Base-by-base conservation (phyloP, 169 alveolate genomes). In the Plasmodium berghei region DNA sequence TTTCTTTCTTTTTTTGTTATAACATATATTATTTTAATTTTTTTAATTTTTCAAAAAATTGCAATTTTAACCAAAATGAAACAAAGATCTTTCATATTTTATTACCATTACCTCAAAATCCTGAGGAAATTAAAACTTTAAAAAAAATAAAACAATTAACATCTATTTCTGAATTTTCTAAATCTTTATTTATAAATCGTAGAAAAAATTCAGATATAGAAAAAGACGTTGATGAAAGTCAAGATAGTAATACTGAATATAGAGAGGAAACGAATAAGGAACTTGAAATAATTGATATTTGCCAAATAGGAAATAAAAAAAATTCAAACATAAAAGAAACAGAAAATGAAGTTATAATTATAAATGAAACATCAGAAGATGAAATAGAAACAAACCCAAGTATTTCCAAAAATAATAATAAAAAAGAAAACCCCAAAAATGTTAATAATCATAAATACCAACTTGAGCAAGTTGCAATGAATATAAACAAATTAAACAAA, bases 1-100 rank as follows among this genome's bases (percentile, higher is more conserved):
- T 80, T n/a, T 80, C 90, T 20, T 80, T 80, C 48, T 80, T 80
- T 34, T 80, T 80, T 40, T 69, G 85, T 71, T 80, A 18, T 48
- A 80, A 80, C 49, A 63, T 80, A 8, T 80, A 80, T 28, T 80
- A 80, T 67, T 80, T 80, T 67, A 80, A 67, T 24, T 67, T 67
- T 18, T 69, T 40, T 20, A 67, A 67, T 54, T 80, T 80, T 56
- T 80, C 90, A 20, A 80, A 80, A 67, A 55, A 80, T 55, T 71
- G 56, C 22, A 80, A 48, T 49, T 67, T 63, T 9, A 24, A 26
- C 16, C 14, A 58, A n/a, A 20, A 80, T 28, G 90, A 80, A 56
- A 72, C 59, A 55, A 80, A 80, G 26, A 46, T 71, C 14, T 80
- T 67, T 48, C 90, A 80, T 14, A 62, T 80, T 46, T 18, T 80